These are phyloP conservation scores for Tricholoma matsutake DNA, from an alignment of 768 basidiomycete species.

Conservation along the genomic window DNA sequence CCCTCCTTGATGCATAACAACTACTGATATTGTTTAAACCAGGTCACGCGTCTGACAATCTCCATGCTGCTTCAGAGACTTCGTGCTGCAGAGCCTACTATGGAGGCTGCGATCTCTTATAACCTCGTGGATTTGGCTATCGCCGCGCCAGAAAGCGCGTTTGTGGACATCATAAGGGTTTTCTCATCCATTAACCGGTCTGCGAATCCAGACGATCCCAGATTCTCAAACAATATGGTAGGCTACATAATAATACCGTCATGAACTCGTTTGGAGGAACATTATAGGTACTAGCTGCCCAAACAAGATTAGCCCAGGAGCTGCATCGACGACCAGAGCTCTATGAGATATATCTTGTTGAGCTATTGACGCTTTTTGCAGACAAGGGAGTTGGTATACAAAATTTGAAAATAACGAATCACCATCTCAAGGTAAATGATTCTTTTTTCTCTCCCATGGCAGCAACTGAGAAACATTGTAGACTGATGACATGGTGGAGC, in stretches of 20 bases:
- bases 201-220: constrained; percentile 84
- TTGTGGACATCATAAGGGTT: constrained; percentile 78
- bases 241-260: neutral
- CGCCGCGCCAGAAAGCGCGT: constrained; percentile 69
- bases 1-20: neutral
- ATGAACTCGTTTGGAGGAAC: neutral
- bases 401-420: constrained; percentile 66
- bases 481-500: constrained; percentile 83
- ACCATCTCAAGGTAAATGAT: constrained; percentile 56
- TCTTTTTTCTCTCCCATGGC: constrained; percentile 3
- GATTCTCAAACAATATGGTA: constrained; percentile 89
- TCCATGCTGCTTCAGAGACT: constrained; percentile 92
- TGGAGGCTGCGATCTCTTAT: constrained; percentile 89
- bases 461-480: constrained; percentile 24
- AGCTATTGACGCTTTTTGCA: constrained; percentile 80
- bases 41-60: constrained; percentile 84
- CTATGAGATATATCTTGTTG: constrained; percentile 76
- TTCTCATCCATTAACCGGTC: constrained; percentile 85
- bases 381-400: constrained; percentile 93
- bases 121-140: constrained; percentile 90
- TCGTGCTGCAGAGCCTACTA: constrained; percentile 78
- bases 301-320: constrained; percentile 85
- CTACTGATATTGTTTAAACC: neutral
- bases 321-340: constrained; percentile 71
- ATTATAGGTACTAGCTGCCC: constrained; percentile 77